These are phyloP conservation scores for Starmerella sp. DNA, from an alignment of 805 yeast genomes.

Conservation along the genomic window DNA sequence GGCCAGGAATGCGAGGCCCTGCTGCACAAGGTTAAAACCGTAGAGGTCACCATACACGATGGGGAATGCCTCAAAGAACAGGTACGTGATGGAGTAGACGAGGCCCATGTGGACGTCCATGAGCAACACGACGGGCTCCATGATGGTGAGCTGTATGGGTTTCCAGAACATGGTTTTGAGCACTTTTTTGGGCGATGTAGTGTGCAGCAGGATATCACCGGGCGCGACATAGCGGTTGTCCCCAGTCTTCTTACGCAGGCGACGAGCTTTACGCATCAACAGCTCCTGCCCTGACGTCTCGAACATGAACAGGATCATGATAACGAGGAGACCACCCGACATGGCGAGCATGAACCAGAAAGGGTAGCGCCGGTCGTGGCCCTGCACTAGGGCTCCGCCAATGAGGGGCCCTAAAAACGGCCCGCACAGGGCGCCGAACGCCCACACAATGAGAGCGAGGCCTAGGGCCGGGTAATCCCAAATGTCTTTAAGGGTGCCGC, in stretches of 20 bases:
- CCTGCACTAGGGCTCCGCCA: conserved; percentile 40
- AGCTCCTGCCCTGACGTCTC: conserved; percentile 40
- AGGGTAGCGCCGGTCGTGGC: conserved; percentile 43
- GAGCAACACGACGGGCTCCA: conserved; percentile 46
- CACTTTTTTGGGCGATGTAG: background rate
- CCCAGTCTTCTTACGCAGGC: conserved; percentile 37
- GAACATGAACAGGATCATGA: conserved; percentile 36
- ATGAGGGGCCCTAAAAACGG: conserved; percentile 47
- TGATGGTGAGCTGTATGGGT: conserved; percentile 38
- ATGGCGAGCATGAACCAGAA: conserved; percentile 41
- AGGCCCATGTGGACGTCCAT: conserved; percentile 43
- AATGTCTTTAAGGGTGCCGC: conserved; percentile 46
- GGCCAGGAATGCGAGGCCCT: conserved; percentile 39
- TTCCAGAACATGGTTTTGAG: conserved; percentile 20
- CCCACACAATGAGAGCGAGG: conserved; percentile 41
- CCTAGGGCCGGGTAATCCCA: conserved; percentile 35
- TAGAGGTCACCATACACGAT: conserved; percentile 38
- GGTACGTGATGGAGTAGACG: conserved; percentile 42
- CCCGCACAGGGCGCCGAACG: conserved; percentile 43
- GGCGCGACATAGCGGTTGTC: conserved; percentile 10
- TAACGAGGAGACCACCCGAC: conserved; percentile 31
- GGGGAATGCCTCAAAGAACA: conserved; percentile 55
- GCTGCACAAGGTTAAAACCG: conserved; percentile 38
- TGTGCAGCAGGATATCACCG: conserved; percentile 14
- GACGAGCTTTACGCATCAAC: conserved; percentile 37